These are phyloP conservation scores for Candida sanyaensis DNA, from an alignment of 1,139 yeast species.

Conservation along the genomic window DNA sequence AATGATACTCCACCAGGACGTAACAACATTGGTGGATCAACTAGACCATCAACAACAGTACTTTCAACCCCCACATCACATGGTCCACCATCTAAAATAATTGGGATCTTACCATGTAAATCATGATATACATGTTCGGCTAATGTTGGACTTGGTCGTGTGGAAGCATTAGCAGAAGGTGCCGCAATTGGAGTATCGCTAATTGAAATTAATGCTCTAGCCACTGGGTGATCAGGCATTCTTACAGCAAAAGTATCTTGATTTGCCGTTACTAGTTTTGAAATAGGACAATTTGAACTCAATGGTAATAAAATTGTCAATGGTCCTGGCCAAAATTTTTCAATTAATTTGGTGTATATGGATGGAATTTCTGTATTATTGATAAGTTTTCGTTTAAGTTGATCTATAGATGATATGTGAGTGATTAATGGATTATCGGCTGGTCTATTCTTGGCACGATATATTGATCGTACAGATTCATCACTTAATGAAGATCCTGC, in stretches of 20 bases:
- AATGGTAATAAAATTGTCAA: constrained; percentile 82
- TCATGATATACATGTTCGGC: constrained; percentile 87
- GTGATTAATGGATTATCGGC: constrained; percentile 93
- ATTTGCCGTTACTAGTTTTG: constrained; percentile 77
- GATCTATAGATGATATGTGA: constrained; percentile 79
- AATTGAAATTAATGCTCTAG: constrained; percentile 85
- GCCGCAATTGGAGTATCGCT: constrained; percentile 94
- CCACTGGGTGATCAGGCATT: constrained; percentile 83
- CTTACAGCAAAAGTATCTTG: constrained; percentile 92
- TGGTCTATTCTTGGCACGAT: constrained; percentile 88
- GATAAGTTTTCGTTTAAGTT: constrained; percentile 59
- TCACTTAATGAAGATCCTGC: constrained; percentile 86
- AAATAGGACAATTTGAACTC: constrained; percentile 52
- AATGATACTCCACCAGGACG: constrained; percentile 93
- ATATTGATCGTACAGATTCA: constrained; percentile 72
- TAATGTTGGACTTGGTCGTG: constrained; percentile 88
- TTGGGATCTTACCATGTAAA: constrained; percentile 75
- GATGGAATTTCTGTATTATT: constrained; percentile 57
- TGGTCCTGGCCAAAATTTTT: constrained; percentile 94
- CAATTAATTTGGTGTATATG: constrained; percentile 62
- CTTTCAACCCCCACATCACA: constrained; percentile 93
- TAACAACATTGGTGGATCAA: constrained; percentile 78
- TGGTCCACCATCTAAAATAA: constrained; percentile 86
- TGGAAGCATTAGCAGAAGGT: constrained; percentile 96
- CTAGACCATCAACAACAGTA: constrained; percentile 89